Percentiles rank a stretch among this genome's conserved stretches.
phyloP scores from a whole-genome alignment of 2,329 filamentous ascomycete genomes.

The Fusarium oxysporum region DNA sequence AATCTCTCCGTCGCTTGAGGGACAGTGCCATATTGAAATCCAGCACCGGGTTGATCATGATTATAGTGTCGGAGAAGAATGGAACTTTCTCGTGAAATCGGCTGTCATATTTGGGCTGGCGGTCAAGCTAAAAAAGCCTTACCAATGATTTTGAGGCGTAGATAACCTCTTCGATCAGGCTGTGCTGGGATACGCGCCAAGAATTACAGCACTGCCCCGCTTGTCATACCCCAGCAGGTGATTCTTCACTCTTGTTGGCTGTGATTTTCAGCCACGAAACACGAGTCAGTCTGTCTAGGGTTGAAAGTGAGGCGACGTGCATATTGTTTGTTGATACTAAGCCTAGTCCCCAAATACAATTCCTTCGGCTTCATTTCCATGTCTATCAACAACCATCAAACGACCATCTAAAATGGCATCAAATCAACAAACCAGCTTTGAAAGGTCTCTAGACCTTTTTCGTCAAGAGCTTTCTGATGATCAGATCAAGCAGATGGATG shows the following conservation, averaged over 20 bases:
- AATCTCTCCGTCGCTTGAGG: neutral
- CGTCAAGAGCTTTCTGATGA: neutral
- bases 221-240: accelerated
- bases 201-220: neutral
- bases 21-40: neutral
- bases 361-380: accelerated
- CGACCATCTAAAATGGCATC: accelerated
- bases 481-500: neutral
- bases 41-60: no score
- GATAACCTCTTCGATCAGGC: neutral
- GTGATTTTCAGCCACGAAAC: neutral
- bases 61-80: no score
- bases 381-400: accelerated
- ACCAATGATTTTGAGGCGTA: accelerated
- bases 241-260: neutral
- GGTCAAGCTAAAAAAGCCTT: neutral
- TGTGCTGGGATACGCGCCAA: neutral
- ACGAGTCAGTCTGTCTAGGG: neutral
- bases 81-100: no score
- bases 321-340: neutral
- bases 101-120: no score
- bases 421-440: neutral
- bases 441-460: neutral
- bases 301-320: neutral
- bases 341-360: accelerated